Base-by-base conservation (phyloP, 257 asterid genomes). In the Solanum tacnaense region DNA sequence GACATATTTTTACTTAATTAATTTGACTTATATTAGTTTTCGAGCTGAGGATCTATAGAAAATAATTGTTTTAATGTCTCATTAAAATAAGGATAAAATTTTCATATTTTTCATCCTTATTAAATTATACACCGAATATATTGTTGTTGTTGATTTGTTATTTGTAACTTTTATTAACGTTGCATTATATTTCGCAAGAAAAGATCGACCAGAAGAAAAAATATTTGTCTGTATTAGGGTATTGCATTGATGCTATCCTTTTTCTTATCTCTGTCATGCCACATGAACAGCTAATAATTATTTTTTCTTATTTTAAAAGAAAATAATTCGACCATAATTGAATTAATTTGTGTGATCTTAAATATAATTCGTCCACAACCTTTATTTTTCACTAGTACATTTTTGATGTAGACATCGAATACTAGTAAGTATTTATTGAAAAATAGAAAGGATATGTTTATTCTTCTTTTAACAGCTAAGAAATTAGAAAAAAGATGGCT, bases 241-340 rank as follows among this genome's bases (percentile, higher is more conserved):
- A 32, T 29, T 39, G 72, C 7, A 38, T 73, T 29, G 49, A 32
- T 84, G 85, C 39, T 32, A 62, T 88, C 83, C 39, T 68, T 75
- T 75, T 60, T 65, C 90, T 75, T 41, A 84, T 46, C 49, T 25
- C 84, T 65, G 84, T 56, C 83, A 65, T 52, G 38, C 49, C 38
- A 25, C 36, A 79, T 25, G 67, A 44, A 44, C 67, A 79, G 60
- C 60, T n/a, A 76, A 25, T 0, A 79, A 46, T 44, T 79, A 5
- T 1, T 78, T 38, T n/a, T 25, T 12, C n/a, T 31, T 31, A 6
- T 27, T 34, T 34, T 34, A 34, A 0, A 4, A 60, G 20, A 6
- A 6, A 25, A 68, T 11, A 6, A 68, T 27, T 68, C 1, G 2
- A 27, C 20, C 34, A 68, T 27, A 27, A 2, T 68, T 15, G 74